These are phyloP conservation scores for Candida silvicultrix DNA, from an alignment of 805 yeast species.

Conservation along the genomic window DNA sequence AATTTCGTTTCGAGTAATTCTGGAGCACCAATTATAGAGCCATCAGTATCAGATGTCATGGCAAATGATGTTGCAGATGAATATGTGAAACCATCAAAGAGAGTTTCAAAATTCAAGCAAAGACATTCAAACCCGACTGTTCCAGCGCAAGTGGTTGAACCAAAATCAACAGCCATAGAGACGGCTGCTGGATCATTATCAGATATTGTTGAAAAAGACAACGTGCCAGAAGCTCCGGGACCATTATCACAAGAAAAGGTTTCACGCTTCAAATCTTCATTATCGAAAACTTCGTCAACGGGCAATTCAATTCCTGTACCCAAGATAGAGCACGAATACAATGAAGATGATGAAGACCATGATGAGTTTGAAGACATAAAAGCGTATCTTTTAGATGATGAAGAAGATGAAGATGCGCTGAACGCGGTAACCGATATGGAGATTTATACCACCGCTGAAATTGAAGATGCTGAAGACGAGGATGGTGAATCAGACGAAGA, in stretches of 20 bases:
- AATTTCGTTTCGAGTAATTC: too few relatives aligned
- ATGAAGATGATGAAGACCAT: slow-evolving; percentile 5
- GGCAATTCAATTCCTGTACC: not conserved
- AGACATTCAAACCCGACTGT: not conserved
- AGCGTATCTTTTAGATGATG: slow-evolving; percentile 10
- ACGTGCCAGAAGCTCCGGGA: slow-evolving; percentile 5
- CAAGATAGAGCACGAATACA: not conserved
- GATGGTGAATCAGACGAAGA: slow-evolving; percentile 24
- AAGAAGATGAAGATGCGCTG: slow-evolving; percentile 14
- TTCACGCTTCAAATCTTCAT: slow-evolving; percentile 25
- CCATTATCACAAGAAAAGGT: slow-evolving; percentile 5
- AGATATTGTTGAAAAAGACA: slow-evolving; percentile 11
- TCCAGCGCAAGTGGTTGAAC: not conserved
- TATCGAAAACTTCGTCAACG: not conserved
- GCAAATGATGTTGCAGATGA: not conserved
- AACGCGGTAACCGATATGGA: not conserved
- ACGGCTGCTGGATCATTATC: not conserved
- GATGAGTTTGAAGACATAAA: slow-evolving; percentile 9
- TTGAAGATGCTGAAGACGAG: slow-evolving; percentile 5
- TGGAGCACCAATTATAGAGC: too few relatives aligned
- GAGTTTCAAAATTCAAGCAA: not conserved
- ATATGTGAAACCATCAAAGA: not conserved
- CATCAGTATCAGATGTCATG: too few relatives aligned
- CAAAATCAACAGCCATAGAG: not conserved
- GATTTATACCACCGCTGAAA: slow-evolving; percentile 9